These are phyloP conservation scores for Trichosporon coremiiforme DNA, from an alignment of 1,284 basidiomycete genomes.

Conservation along the genomic window DNA sequence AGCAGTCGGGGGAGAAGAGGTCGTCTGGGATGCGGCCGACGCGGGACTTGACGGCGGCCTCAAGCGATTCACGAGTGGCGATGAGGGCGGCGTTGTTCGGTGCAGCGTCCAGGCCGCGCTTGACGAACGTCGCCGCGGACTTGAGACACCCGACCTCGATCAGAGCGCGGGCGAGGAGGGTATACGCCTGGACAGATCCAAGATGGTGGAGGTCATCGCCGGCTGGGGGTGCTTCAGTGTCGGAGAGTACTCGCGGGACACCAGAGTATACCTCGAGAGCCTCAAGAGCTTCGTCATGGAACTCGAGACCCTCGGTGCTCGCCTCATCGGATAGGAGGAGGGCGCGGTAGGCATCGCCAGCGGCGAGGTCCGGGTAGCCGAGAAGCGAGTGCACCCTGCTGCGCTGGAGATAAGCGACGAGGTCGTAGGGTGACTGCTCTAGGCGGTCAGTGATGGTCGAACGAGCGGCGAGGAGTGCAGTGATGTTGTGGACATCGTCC, in stretches of 20 bases:
- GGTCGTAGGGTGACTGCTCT: conserved; percentile 23
- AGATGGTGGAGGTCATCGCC: neutral
- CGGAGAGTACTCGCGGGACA: neutral
- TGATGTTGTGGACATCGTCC: neutral
- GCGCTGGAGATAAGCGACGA: conserved; percentile 24
- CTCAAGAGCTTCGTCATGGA: conserved; percentile 22
- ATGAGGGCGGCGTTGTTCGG: conserved; percentile 15
- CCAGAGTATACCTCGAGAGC: conserved; percentile 18
- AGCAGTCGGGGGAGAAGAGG: conserved; percentile 12
- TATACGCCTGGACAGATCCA: conserved; percentile 22
- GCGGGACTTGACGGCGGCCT: conserved; percentile 17
- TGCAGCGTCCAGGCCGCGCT: conserved; percentile 22
- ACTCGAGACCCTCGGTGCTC: conserved; percentile 24
- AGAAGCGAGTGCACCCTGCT: conserved; percentile 9
- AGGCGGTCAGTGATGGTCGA: conserved; percentile 16
- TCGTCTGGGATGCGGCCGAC: neutral
- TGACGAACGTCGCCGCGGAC: conserved; percentile 22
- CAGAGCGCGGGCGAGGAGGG: conserved; percentile 21
- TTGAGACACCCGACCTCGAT: conserved; percentile 24
- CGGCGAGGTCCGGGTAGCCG: conserved; percentile 27
- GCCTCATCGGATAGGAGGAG: conserved; percentile 29
- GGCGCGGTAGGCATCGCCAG: conserved; percentile 29
- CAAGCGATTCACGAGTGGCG: neutral
- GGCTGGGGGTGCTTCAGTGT: neutral
- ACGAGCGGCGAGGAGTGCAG: neutral